Evolutionary conservation across 2,329 filamentous ascomycete genomes (phyloP), one percentile per base, ranked within the genome.

Genomic region (Fusarium chuoi): DNA sequence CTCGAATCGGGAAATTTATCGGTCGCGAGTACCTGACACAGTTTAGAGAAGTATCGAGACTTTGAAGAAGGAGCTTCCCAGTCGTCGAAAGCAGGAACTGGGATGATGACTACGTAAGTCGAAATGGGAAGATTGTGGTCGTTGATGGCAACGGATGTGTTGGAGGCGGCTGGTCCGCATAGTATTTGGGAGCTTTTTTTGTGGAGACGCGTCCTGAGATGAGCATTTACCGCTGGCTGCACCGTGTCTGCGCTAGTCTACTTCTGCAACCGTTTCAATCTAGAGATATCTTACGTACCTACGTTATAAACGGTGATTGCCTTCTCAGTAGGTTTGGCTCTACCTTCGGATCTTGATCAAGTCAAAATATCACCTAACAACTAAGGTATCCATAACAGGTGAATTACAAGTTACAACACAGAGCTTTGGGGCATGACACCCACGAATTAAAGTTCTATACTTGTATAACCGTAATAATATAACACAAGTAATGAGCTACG

Each of bases 161-260:
- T 45, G 33, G 45, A 69, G 67, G 60, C 67, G 71, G 64, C 67
- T 69, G 62, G 68, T 59, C 51, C 65, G 30, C 49, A 62, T 51
- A 73, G 61, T 49, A 74, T 54, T 73, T 73, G 75, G 75, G 65
- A 78, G 75, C 77, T 78, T 78, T 78, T 78, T 78, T 77, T 77
- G 62, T 74, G 75, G 77, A 54, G 60, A 74, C 62, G 61, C 60
- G 67, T 49, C 42, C 52, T 57, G 46, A 73, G 58, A 55, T 74
- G 62, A 68, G 46, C 42, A 57, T 49, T 70, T 49, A 61, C 67
- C 48, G 44, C 38, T 41, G 15, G 26, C 26, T 55, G 42, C 41
- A 51, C 39, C 46, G 60, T 75, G 61, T 56, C 55, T 55, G 28
- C 45, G 51, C 72, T 75, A 75, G 56, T 17, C 61, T 59, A 12